Base-by-base conservation (phyloP, 805 yeast genomes). In the Wickerhamiella allomyrinae region DNA sequence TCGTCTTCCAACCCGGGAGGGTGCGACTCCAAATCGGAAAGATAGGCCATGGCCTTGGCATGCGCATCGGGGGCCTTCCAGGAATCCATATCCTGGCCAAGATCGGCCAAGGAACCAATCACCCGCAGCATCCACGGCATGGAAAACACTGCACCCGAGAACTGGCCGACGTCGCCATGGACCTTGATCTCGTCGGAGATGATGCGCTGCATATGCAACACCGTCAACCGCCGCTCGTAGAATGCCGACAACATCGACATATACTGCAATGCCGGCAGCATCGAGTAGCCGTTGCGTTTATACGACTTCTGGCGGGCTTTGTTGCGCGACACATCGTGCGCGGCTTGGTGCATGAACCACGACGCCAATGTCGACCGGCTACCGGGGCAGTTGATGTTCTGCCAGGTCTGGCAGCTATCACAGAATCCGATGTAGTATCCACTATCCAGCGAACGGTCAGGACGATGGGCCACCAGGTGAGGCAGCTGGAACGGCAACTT, bases 381-480 rank as follows among this genome's bases (percentile, higher is more conserved):
- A 15, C 34, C 25, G 17, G 8, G 10, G 24, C 21, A 11, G 41
- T 38, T 38, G 20, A 38, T n/a, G 22, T 11, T 17, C 27, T 38
- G 41, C 41, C 41, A 38, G 13, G 34, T 27, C 15, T 24, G 41
- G 25, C 41, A 38, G 14, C 19, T 34, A 8, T 38, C 41, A 19
- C 41, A 38, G 34, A 24, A 38, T 3, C 29, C 41, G 13, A 38
- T 20, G 20, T 24, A 38, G 6, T 7, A 20, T 2, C 22, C 15
- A 14, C 17, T 25, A 17, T 15, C 13, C 15, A 13, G 24, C 5
- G 17, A 7, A 4, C 40, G 40, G 24, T 27, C 31, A 10, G 34
- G 41, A 5, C 29, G 22, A 14, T 20, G 33, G 5, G 41, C 24
- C 14, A 38, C 19, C 14, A 38, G 10, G 20, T 19, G 34, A 11